Conservation (phyloP, 306 rosid species). For the Sicyos edulis region DNA sequence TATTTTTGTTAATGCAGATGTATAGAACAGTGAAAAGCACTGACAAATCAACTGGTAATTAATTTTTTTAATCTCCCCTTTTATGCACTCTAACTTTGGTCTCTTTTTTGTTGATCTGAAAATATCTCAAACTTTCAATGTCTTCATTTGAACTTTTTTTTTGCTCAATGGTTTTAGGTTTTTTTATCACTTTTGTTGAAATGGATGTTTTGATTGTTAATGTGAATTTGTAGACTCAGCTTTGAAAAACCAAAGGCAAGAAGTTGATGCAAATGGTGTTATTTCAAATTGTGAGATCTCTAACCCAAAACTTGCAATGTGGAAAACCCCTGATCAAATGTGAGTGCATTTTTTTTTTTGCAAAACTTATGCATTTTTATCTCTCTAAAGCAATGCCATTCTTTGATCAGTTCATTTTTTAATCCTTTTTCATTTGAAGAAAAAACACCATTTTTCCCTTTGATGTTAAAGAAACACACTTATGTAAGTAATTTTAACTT, state of each 20-base stretch:
- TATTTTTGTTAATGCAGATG: constrained; percentile 70
- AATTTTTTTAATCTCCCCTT: not conserved
- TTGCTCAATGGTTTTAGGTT: not conserved
- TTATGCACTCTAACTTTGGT: not conserved
- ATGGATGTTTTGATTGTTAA: not conserved
- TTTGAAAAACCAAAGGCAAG: constrained; percentile 14
- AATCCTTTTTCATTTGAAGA: not conserved
- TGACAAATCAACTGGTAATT: constrained; percentile 66
- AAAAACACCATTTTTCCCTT: not conserved
- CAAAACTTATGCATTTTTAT: not conserved
- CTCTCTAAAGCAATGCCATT: not conserved
- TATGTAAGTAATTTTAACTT: not conserved
- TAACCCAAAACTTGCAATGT: constrained; percentile 8
- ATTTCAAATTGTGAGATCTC: constrained; percentile 1
- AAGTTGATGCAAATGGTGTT: not conserved
- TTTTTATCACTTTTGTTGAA: not conserved
- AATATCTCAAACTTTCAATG: not conserved
- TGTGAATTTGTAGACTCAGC: not conserved
- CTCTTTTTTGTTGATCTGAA: not conserved
- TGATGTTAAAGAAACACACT: not conserved
- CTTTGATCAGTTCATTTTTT: not conserved
- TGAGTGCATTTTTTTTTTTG: constrained; percentile 1
- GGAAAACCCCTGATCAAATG: constrained; percentile 16
- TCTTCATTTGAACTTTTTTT: not conserved
- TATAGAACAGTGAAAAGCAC: constrained; percentile 98